Percentiles rank a stretch among this genome's conserved stretches.
Conservation (phyloP, 2,329 filamentous ascomycete species). For the Zymoseptoria tritici region DNA sequence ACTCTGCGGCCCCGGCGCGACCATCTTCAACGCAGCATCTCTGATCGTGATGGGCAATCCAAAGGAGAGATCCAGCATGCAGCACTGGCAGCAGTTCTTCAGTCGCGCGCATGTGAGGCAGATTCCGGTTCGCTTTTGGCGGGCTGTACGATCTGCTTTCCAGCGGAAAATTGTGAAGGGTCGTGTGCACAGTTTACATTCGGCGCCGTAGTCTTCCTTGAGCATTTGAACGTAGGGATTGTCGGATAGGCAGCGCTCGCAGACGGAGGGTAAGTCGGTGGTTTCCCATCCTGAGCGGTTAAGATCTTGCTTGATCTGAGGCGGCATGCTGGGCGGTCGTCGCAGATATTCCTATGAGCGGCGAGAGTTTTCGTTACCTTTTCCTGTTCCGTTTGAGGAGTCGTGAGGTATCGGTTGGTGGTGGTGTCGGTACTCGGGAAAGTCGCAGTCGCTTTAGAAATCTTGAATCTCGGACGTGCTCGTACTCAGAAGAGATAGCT, state of each 20-base stretch:
- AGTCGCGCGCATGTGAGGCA: conserved; percentile 93
- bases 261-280: conserved; percentile 81
- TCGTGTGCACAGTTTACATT: conserved; percentile 70
- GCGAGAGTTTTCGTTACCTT: neutral
- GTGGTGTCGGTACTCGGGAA: neutral
- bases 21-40: conserved; percentile 96
- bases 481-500: neutral
- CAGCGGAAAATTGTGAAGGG: conserved; percentile 95
- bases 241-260: conserved; percentile 87
- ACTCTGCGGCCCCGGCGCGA: conserved; percentile 84
- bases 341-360: neutral
- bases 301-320: conserved; percentile 91
- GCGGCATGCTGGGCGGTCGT: conserved; percentile 53
- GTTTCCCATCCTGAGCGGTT: conserved; percentile 96
- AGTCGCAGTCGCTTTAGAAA: neutral
- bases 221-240: conserved; percentile 99
- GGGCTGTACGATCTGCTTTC: conserved; percentile 84
- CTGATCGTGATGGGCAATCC: conserved; percentile 90
- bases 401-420: neutral
- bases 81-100: conserved; percentile 98
- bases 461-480: neutral
- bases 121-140: conserved; percentile 89
- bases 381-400: neutral
- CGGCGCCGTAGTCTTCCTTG: conserved; percentile 84
- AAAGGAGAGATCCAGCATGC: conserved; percentile 96